Conservation (phyloP, 2,329 filamentous ascomycete species). For the Macrophomina phaseolina region DNA sequence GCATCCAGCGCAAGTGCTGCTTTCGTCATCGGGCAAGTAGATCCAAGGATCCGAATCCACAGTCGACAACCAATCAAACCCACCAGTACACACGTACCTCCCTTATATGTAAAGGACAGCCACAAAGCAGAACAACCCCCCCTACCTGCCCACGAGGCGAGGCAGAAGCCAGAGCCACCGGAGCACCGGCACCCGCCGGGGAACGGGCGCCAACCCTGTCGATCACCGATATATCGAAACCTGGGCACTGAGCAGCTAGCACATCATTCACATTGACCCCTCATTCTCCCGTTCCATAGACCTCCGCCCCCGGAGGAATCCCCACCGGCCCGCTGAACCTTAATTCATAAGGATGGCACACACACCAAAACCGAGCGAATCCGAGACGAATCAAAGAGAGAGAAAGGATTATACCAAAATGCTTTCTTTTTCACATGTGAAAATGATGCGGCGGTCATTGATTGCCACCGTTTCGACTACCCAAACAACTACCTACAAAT, state of each 20-base stretch:
- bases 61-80: too few species aligned
- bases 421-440: background rate
- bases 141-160: too few species aligned
- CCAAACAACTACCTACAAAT: constrained; percentile 8
- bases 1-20: too few species aligned
- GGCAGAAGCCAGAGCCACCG: background rate
- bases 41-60: too few species aligned
- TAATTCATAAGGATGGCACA: background rate
- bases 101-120: background rate
- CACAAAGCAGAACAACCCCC: background rate
- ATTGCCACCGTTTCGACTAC: background rate
- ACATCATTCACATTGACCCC: background rate
- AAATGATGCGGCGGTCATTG: background rate
- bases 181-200: background rate
- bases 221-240: constrained; percentile 13
- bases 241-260: background rate
- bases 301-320: too few species aligned
- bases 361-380: too few species aligned
- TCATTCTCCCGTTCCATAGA: background rate
- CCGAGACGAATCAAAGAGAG: background rate
- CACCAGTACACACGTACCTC: too few species aligned
- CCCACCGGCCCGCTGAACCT: too few species aligned
- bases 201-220: background rate
- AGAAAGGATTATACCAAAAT: background rate
- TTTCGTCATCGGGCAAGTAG: too few species aligned